Evolutionary conservation across 192 early-diverging fungal species (phyloP).

Genomic region (Coemansia guatemalensis): DNA sequence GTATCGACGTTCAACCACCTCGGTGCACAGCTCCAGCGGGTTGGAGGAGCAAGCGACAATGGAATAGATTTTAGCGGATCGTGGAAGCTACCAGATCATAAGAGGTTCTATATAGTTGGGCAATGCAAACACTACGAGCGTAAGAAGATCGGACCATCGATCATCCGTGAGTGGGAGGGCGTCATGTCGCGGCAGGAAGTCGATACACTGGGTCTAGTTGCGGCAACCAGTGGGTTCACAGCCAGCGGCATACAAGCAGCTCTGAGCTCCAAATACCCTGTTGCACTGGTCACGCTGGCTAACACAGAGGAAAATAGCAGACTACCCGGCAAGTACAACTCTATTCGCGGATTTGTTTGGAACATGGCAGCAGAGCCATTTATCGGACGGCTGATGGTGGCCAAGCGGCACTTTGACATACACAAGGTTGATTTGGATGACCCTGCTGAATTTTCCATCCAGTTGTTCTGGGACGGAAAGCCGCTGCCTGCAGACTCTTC

Average conservation of each 20-base stretch:
- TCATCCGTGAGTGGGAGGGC: constrained; percentile 52
- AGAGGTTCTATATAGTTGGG: constrained; percentile 33
- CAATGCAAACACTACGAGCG: constrained; percentile 52
- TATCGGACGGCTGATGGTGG: constrained; percentile 35
- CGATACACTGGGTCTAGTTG: constrained; percentile 34
- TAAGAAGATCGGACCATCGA: constrained; percentile 42
- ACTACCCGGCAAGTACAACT: neutral
- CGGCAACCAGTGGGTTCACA: constrained; percentile 45
- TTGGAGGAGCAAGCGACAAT: constrained; percentile 40
- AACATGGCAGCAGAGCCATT: constrained; percentile 41
- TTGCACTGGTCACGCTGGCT: constrained; percentile 37
- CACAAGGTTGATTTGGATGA: constrained; percentile 20
- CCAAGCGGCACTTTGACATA: constrained; percentile 45
- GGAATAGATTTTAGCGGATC: constrained; percentile 41
- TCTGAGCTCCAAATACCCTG: constrained; percentile 37
- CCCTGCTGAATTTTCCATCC: constrained; percentile 37
- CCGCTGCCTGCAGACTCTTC: constrained; percentile 14
- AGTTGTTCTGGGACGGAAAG: constrained; percentile 48
- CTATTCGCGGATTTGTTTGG: constrained; percentile 46
- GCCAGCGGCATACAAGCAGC: constrained; percentile 21
- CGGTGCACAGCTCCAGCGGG: constrained; percentile 35
- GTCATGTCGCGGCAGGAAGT: constrained; percentile 48
- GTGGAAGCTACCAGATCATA: constrained; percentile 30
- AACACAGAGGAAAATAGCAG: neutral
- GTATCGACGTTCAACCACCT: constrained; percentile 23